Conservation (phyloP, 2,329 filamentous ascomycete genomes). For the Fusarium sp. region DNA sequence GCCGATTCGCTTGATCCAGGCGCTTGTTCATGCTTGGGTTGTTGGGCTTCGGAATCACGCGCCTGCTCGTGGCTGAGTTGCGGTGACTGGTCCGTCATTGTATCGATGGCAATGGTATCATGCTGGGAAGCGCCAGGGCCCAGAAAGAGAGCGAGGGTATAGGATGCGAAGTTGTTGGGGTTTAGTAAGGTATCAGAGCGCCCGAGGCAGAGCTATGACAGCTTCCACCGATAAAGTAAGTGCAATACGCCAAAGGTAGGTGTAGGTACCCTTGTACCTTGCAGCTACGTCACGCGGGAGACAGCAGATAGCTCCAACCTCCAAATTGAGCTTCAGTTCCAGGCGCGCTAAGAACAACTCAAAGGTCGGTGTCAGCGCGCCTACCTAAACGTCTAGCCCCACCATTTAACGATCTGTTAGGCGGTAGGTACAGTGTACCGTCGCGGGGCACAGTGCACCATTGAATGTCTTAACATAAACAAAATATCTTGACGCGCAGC, state of each 20-base stretch:
- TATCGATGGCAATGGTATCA: constrained; percentile 45
- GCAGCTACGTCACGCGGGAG: constrained; percentile 50
- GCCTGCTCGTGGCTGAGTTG: constrained; percentile 47
- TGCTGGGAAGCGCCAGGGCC: constrained; percentile 41
- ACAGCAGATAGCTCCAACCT: neutral
- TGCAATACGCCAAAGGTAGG: constrained; percentile 23
- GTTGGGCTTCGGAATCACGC: constrained; percentile 30
- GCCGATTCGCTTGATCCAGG: constrained; percentile 21
- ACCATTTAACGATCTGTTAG: constrained; percentile 20
- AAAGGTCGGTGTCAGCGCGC: constrained; percentile 30
- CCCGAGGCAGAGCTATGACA: constrained; percentile 40
- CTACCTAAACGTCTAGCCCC: constrained; percentile 29
- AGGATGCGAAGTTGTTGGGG: constrained; percentile 22
- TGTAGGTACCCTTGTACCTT: constrained; percentile 37
- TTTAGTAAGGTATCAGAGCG: constrained; percentile 12
- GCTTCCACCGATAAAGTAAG: constrained; percentile 31
- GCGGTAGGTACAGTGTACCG: constrained; percentile 25
- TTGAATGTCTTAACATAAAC: constrained; percentile 21
- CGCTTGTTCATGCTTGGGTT: constrained; percentile 31
- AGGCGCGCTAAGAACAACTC: constrained; percentile 29
- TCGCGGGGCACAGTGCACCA: constrained; percentile 26
- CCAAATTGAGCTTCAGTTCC: constrained; percentile 25
- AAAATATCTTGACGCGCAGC: constrained; percentile 37
- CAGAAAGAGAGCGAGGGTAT: constrained; percentile 20
- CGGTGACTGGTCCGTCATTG: constrained; percentile 58